Conservation (phyloP, 768 basidiomycete genomes). For the Amanita jacksonii region DNA sequence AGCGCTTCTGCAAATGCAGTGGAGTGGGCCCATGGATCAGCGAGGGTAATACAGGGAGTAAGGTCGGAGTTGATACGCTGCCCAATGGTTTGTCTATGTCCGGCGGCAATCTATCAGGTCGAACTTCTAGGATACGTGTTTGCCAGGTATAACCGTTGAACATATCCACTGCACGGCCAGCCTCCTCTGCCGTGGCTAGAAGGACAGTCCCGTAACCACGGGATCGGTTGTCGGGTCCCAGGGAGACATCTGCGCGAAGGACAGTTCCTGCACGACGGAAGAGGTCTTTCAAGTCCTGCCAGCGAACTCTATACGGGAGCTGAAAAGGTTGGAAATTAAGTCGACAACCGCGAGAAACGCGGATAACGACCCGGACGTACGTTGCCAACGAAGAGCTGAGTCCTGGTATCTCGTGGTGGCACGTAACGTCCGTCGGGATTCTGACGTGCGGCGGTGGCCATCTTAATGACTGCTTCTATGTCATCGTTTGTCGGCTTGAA, state of each 20-base stretch:
- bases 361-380: conserved; percentile 34
- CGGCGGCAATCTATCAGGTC: conserved; percentile 73
- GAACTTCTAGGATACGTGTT: conserved; percentile 82
- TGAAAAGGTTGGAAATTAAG: conserved; percentile 20
- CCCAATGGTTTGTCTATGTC: conserved; percentile 39
- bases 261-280: conserved; percentile 93
- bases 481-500: conserved; percentile 60
- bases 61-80: conserved; percentile 11
- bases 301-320: conserved; percentile 95
- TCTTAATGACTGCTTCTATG: conserved; percentile 87
- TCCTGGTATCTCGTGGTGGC: conserved; percentile 74
- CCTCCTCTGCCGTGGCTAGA: conserved; percentile 90
- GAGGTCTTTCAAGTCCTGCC: conserved; percentile 99
- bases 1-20: conserved; percentile 8
- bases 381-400: conserved; percentile 95
- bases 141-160: conserved; percentile 99
- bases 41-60: no score
- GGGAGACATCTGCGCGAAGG: conserved; percentile 65
- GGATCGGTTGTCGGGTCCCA: conserved; percentile 84
- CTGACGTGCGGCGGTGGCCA: conserved; percentile 69
- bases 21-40: conserved; percentile 3
- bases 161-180: conserved; percentile 88
- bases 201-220: conserved; percentile 93
- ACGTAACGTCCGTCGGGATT: conserved; percentile 34
- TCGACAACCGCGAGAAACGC: conserved; percentile 7